Evolutionary conservation across 2,329 filamentous ascomycete genomes (phyloP).

Genomic region (Aspergillus proliferans): DNA sequence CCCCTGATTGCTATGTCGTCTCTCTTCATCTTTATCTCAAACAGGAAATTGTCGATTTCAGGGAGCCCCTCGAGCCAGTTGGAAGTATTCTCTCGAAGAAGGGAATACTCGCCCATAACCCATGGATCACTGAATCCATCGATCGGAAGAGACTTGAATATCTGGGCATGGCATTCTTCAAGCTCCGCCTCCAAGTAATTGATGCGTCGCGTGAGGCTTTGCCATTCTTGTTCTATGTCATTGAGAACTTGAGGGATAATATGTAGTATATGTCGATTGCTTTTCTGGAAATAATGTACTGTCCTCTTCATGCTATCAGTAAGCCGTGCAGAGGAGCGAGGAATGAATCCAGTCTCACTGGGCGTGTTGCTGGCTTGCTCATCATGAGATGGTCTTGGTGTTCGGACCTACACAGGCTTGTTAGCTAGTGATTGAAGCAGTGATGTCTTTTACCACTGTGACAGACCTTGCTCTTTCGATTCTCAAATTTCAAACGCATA

Average conservation of each 20-base stretch:
- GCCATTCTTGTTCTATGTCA: background rate
- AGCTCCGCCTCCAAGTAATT: background rate
- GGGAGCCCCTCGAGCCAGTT: constrained; percentile 3
- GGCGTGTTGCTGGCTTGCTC: no score
- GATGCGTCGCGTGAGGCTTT: background rate
- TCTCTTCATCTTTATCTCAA: background rate
- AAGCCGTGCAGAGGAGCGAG: no score
- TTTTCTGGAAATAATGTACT: background rate
- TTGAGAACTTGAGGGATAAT: background rate
- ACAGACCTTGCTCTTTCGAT: no score
- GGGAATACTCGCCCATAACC: background rate
- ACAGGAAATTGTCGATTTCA: background rate
- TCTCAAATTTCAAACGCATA: no score
- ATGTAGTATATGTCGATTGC: background rate
- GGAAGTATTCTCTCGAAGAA: background rate
- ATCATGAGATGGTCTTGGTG: no score
- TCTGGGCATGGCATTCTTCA: background rate
- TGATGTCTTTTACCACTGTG: no score
- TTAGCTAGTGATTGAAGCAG: no score
- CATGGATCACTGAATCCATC: constrained; percentile 1
- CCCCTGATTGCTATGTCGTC: background rate
- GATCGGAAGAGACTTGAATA: background rate
- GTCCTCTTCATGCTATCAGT: no score
- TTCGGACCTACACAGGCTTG: no score
- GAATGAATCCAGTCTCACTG: no score